Conservation (phyloP, 768 basidiomycete species). For the Termitomyces titanicus region DNA sequence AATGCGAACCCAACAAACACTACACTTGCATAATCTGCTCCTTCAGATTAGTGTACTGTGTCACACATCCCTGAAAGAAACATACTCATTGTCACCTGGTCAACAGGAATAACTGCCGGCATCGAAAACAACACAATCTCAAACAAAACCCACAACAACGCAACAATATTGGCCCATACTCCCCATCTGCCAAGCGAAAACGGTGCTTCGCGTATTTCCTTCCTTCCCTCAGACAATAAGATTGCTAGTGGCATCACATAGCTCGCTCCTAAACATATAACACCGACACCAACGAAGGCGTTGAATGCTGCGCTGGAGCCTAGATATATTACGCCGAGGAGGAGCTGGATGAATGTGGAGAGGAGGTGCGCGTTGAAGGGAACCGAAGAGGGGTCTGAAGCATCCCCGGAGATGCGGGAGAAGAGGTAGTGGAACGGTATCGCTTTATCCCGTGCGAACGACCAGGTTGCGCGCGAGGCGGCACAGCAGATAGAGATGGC, state of each 20-base stretch:
- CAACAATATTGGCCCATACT: conserved; percentile 39
- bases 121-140: conserved; percentile 66
- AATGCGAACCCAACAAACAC: conserved; percentile 61
- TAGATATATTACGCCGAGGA: conserved; percentile 61
- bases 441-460: conserved; percentile 64
- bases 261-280: conserved; percentile 63
- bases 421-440: conserved; percentile 53
- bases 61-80: background rate
- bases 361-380: conserved; percentile 61
- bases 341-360: conserved; percentile 52
- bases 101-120: conserved; percentile 59
- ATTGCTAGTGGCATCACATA: conserved; percentile 62
- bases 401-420: conserved; percentile 37
- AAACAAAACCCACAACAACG: conserved; percentile 55
- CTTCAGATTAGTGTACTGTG: background rate
- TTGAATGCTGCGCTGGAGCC: conserved; percentile 64
- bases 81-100: conserved; percentile 42
- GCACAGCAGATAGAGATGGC: conserved; percentile 65
- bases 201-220: conserved; percentile 43
- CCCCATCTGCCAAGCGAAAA: conserved; percentile 47
- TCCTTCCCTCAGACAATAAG: conserved; percentile 41
- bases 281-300: conserved; percentile 63
- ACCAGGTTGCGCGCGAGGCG: conserved; percentile 68
- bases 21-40: conserved; percentile 59
- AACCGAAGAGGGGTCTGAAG: conserved; percentile 35